A percentile compares a stretch with the other conserved stretches of the same genome.
Evolutionary conservation across 2,329 filamentous ascomycete genomes (phyloP).

Genomic region (Leptographium lundbergii): DNA sequence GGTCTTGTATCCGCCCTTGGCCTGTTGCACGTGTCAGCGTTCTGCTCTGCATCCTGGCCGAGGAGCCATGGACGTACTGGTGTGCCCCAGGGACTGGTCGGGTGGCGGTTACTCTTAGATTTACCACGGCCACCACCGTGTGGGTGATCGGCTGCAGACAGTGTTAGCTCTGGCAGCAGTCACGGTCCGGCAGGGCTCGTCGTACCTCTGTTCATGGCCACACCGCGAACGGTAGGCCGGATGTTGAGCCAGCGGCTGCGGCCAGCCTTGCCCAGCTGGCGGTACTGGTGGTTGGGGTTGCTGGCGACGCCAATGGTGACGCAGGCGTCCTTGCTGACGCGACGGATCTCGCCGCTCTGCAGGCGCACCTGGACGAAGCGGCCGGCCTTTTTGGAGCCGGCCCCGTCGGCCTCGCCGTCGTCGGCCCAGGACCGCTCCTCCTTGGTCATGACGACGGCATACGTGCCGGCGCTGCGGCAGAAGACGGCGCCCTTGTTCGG

Average conservation of each 20-base stretch:
- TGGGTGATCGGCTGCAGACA: slow-evolving; percentile 65
- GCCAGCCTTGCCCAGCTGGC: slow-evolving; percentile 88
- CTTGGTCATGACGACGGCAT: slow-evolving; percentile 79
- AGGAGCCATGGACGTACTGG: slow-evolving; percentile 62
- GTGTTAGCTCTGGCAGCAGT: neutral
- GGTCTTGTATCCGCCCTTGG: slow-evolving; percentile 87
- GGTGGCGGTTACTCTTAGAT: slow-evolving; percentile 94
- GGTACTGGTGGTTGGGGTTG: slow-evolving; percentile 84
- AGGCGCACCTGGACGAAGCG: slow-evolving; percentile 74
- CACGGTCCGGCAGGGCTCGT: neutral
- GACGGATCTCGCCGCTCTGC: slow-evolving; percentile 85
- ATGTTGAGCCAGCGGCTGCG: slow-evolving; percentile 89
- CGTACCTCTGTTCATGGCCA: slow-evolving; percentile 92
- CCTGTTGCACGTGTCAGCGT: slow-evolving; percentile 23
- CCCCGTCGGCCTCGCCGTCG: slow-evolving; percentile 21
- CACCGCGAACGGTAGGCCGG: slow-evolving; percentile 85
- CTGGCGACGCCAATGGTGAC: slow-evolving; percentile 90
- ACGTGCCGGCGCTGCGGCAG: slow-evolving; percentile 88
- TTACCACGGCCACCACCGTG: slow-evolving; percentile 99
- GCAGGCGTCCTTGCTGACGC: slow-evolving; percentile 82
- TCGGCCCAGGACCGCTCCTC: slow-evolving; percentile 45
- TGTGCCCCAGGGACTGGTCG: slow-evolving; percentile 91
- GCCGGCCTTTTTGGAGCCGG: slow-evolving; percentile 42
- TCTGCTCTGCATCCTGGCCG: neutral
- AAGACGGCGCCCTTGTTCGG: slow-evolving; percentile 70